Evolutionary conservation across 202 grass and related monocot genomes (phyloP).

Genomic region (Cymbopogon flexuosus): DNA sequence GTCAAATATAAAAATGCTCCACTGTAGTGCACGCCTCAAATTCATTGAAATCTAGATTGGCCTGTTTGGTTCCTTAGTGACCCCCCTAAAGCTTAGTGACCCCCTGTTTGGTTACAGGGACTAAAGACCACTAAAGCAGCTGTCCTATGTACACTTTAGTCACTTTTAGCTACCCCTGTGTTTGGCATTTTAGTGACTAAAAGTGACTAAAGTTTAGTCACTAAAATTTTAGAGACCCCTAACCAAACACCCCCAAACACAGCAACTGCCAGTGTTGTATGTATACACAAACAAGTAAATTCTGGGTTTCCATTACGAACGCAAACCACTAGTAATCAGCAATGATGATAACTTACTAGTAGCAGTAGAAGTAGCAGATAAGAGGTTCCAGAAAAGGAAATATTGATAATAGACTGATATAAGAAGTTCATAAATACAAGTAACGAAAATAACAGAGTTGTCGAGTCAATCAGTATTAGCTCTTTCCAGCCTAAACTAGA

Average conservation of each 20-base stretch:
- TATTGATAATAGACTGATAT: neutral
- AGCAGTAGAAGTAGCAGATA: neutral
- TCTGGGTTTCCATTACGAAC: slow-evolving; percentile 2
- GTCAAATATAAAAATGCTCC: slow-evolving; percentile 13
- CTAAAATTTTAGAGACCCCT: too few species aligned
- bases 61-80: too few species aligned
- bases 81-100: too few species aligned
- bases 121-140: too few species aligned
- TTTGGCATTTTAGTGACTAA: too few species aligned
- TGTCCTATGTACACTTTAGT: too few species aligned
- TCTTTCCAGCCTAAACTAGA: slow-evolving; percentile 24
- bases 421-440: neutral
- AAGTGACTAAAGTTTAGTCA: too few species aligned
- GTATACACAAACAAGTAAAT: neutral
- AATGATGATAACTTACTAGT: neutral
- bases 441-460: slow-evolving; percentile 2
- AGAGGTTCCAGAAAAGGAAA: slow-evolving; percentile 11
- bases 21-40: neutral
- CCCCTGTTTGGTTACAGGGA: too few species aligned
- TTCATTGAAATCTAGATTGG: neutral
- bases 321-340: neutral
- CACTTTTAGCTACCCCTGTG: too few species aligned
- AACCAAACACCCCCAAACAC: neutral
- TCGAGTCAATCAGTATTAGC: neutral
- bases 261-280: neutral